Evolutionary conservation across 1,139 yeast species (phyloP), one percentile per base, ranked within the genome.

Genomic region (Diutina rugosa): DNA sequence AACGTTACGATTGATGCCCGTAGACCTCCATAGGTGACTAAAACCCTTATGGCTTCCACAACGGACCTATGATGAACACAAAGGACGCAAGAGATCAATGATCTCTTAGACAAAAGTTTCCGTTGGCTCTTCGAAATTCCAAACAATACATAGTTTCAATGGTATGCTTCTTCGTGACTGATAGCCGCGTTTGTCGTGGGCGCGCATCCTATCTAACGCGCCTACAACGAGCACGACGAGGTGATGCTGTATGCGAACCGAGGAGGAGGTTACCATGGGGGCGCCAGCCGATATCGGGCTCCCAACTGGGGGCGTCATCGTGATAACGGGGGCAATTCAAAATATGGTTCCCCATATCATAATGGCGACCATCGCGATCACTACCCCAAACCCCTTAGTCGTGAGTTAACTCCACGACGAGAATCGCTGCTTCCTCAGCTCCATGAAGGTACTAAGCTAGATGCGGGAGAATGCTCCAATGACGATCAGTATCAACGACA

Each of bases 401-500:
- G 41, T n/a, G 41, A 35, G n/a, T 8, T 35, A n/a, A 35, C 41
- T n/a, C 41, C 41, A 35, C 41, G 41, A 35, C 41, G 41, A 35
- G 41, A 35, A 35, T 35, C 41, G 41, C 41, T 35, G 41, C 41
- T 35, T 35, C 41, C 41, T 35, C 41, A 46, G 14, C 26, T 46
- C 8, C 49, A 12, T 12, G 38, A 47, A 8, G 51, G 51, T 14
- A 47, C 51, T 29, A 26, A 28, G 8, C 12, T 29, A 4, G 35
- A 26, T 14, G 9, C 12, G 16, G 51, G 51, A 12, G 38, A 47
- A 10, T 47, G 51, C 8, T 8, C 51, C 16, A 29, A 28, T 51
- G 80, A 76, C 60, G 58, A 62, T 16, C 66, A 67, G 29, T 72
- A 72, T 57, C 59, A 69, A 18, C 67, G 64, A 56, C 65, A 75